phyloP scores from a whole-genome alignment of 257 asterid species.

The Eustoma russellianum region DNA sequence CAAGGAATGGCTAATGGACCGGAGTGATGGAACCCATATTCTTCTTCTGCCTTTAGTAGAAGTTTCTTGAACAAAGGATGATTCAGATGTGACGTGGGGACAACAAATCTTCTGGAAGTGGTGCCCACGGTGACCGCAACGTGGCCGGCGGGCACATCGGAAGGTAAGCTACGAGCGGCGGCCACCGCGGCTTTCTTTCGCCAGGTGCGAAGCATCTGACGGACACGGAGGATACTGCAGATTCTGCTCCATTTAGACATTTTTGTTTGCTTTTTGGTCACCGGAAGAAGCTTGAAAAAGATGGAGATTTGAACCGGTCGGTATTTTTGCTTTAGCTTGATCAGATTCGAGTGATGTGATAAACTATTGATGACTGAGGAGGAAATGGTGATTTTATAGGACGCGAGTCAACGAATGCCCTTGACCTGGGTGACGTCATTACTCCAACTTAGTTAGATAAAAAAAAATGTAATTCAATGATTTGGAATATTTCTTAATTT shows the following conservation, averaged over 20 bases:
- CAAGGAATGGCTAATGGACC: constrained; percentile 58
- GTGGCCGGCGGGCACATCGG: constrained; percentile 45
- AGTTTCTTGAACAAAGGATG: constrained; percentile 43
- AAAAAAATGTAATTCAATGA: too few relatives aligned
- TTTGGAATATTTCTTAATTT: too few relatives aligned
- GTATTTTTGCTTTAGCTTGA: too few relatives aligned
- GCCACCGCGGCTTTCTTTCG: constrained; percentile 32
- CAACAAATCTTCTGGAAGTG: constrained; percentile 26
- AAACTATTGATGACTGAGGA: too few relatives aligned
- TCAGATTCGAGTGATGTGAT: too few relatives aligned
- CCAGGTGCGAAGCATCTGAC: constrained; percentile 43
- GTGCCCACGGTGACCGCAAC: constrained; percentile 39
- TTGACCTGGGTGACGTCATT: too few relatives aligned
- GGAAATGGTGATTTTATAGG: too few relatives aligned
- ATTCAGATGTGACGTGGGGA: constrained; percentile 39
- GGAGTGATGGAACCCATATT: constrained; percentile 34
- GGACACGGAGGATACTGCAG: constrained; percentile 37
- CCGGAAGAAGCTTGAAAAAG: too few relatives aligned
- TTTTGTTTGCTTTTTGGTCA: not conserved
- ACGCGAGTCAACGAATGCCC: too few relatives aligned
- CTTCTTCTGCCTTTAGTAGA: constrained; percentile 43
- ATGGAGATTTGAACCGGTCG: too few relatives aligned
- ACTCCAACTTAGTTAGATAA: too few relatives aligned
- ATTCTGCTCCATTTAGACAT: constrained; percentile 42
- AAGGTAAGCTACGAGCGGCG: constrained; percentile 17